Conservation (phyloP, 2,329 filamentous ascomycete species). For the Epichloe coenophiala region DNA sequence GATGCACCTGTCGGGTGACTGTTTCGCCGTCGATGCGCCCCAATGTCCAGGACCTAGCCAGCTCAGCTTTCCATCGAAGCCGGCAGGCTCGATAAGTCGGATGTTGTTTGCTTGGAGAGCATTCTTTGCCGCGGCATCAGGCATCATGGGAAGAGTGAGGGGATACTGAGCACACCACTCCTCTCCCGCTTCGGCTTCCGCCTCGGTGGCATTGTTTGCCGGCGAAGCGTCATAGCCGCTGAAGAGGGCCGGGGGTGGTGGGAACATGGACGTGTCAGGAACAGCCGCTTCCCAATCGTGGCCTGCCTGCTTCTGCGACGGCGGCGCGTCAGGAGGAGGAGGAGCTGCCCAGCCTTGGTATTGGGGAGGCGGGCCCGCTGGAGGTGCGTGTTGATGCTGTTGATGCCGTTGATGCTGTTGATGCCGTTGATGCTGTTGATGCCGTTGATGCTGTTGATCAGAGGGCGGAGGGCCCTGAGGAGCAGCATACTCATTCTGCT, state of each 20-base stretch:
- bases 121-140: constrained; percentile 30
- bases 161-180: constrained; percentile 51
- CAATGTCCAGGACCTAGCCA: constrained; percentile 38
- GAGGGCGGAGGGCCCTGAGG: constrained; percentile 21
- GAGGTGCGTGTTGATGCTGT: constrained; percentile 14
- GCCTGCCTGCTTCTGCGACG: constrained; percentile 19
- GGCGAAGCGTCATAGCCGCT: constrained; percentile 49
- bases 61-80: constrained; percentile 32
- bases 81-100: constrained; percentile 36
- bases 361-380: constrained; percentile 17
- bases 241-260: constrained; percentile 57
- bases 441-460: neutral
- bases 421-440: too few species aligned
- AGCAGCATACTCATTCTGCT: constrained; percentile 1
- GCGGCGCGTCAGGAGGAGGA: constrained; percentile 23
- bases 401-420: neutral
- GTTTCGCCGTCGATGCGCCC: constrained; percentile 26
- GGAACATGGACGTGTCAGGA: constrained; percentile 58
- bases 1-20: constrained; percentile 47
- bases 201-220: constrained; percentile 53
- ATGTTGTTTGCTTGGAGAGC: constrained; percentile 40
- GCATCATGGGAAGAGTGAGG: constrained; percentile 41
- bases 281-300: constrained; percentile 62
- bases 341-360: constrained; percentile 18
- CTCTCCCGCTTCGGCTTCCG: constrained; percentile 50